These are phyloP conservation scores for Xylariales sp. DNA, from an alignment of 2,329 filamentous ascomycete species.

Conservation along the genomic window DNA sequence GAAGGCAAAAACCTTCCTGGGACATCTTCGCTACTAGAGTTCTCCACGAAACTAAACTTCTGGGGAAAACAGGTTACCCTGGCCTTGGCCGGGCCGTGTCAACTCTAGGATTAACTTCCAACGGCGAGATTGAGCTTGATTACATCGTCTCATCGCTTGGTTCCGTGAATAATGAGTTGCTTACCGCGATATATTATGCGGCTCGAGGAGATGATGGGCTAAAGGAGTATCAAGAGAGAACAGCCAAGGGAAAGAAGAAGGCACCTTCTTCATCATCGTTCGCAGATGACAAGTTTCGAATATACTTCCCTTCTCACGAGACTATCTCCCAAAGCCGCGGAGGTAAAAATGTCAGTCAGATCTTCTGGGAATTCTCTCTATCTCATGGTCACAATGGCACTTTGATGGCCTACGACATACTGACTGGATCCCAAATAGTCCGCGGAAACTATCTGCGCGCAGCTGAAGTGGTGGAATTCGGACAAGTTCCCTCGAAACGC, in stretches of 20 bases:
- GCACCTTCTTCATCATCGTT: slow-evolving; percentile 14
- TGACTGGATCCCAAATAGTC: slow-evolving; percentile 31
- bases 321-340: slow-evolving; percentile 65
- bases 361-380: no score
- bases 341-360: slow-evolving; percentile 52
- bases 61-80: slow-evolving; percentile 56
- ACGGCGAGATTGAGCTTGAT: slow-evolving; percentile 61
- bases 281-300: slow-evolving; percentile 52
- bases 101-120: slow-evolving; percentile 55
- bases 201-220: slow-evolving; percentile 46
- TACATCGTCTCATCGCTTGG: slow-evolving; percentile 80
- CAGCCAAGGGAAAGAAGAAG: slow-evolving; percentile 24
- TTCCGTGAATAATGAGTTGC: slow-evolving; percentile 63
- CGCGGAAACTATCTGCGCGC: slow-evolving; percentile 81
- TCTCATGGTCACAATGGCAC: no score
- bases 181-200: slow-evolving; percentile 52
- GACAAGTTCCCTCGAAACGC: slow-evolving; percentile 66
- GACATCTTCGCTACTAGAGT: no score
- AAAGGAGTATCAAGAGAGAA: slow-evolving; percentile 39
- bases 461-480: slow-evolving; percentile 66
- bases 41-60: slow-evolving; percentile 2
- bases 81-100: slow-evolving; percentile 67
- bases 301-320: slow-evolving; percentile 75
- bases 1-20: neutral
- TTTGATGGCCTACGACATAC: neutral